Conservation (phyloP, 495 filamentous ascomycete species). For the Lepidopterella palustris region DNA sequence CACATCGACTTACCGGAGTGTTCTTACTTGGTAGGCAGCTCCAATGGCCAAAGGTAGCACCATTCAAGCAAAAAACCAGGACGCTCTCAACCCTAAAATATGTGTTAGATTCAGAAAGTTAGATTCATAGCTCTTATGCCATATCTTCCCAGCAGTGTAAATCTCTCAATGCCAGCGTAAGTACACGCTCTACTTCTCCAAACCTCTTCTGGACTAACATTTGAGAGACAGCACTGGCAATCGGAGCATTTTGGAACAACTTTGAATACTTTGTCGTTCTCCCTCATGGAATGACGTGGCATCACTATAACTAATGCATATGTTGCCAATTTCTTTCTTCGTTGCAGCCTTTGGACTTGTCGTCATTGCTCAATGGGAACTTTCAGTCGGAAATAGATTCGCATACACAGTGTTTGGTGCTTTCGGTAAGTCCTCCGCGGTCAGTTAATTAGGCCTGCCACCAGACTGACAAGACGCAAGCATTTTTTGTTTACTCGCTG, state of each 20-base stretch:
- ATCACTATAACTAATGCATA: conserved; percentile 44
- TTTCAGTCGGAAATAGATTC: conserved; percentile 45
- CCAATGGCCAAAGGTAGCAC: neutral
- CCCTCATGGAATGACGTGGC: conserved; percentile 46
- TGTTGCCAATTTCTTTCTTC: conserved; percentile 48
- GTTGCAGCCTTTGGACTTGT: conserved; percentile 44
- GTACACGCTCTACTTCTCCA: neutral
- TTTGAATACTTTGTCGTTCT: conserved; percentile 44
- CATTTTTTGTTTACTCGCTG: conserved; percentile 44
- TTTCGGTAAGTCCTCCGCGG: conserved; percentile 28
- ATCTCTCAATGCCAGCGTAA: neutral
- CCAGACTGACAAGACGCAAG: conserved; percentile 33
- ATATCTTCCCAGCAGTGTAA: neutral
- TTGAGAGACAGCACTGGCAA: conserved; percentile 39
- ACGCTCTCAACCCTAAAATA: neutral
- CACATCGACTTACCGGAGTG: no score
- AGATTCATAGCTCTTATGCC: neutral
- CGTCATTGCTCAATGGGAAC: conserved; percentile 47
- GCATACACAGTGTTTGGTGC: conserved; percentile 48
- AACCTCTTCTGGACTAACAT: neutral
- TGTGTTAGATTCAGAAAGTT: neutral
- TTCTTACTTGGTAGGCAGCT: no score
- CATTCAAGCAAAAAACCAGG: neutral
- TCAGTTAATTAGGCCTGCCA: neutral
- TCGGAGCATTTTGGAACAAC: conserved; percentile 49